Base-by-base conservation (phyloP, 176 grass and related monocot genomes). In the Ananas comosus region DNA sequence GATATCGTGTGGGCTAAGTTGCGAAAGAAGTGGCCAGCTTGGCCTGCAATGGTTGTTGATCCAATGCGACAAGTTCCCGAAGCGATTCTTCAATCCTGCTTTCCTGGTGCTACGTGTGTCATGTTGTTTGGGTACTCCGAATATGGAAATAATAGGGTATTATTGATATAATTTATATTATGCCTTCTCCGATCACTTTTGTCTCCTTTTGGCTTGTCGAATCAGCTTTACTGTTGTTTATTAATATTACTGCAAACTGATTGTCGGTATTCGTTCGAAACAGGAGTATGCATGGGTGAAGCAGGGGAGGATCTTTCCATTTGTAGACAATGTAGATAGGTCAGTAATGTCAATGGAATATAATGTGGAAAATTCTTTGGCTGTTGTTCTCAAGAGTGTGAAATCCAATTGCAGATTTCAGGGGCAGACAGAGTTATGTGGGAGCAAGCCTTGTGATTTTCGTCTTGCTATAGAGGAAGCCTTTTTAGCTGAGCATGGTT, bases 1-100 rank as follows among this genome's bases (percentile, higher is more conserved):
- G 86, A 97, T 85, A 79, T 97, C 50, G 84, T 97, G 59, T 97
- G 93, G 93, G 93, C 79, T 80, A 92, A 73, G 71, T 74, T 89
- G 9, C 84, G 86, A 57, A 97, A 91, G 80, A 74, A 83, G 70
- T 88, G 89, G 48, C 84, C 89, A 0, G 75, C 71, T 59, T 97
- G 93, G 93, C 93, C 93, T 16, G 93, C 83, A 56, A 64, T 90
- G 52, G 74, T 97, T 10, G 69, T 92, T 4, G 80, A 97, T 70
- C 93, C 93, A 75, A 76, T 84, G 75, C 86, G 81, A 77, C 73
- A 85, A 74, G 79, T 68, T 14, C 66, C 84, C 0, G 84, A 87
- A 73, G 81, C 79, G 56, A 51, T 92, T 68, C 80, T 69, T 10
- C 79, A 85, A 18, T 81, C 84, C 6, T 71, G 54, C 7, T 48